Evolutionary conservation across 148 eudicot genomes (phyloP).

Genomic region (Vaccinium corymbosum): DNA sequence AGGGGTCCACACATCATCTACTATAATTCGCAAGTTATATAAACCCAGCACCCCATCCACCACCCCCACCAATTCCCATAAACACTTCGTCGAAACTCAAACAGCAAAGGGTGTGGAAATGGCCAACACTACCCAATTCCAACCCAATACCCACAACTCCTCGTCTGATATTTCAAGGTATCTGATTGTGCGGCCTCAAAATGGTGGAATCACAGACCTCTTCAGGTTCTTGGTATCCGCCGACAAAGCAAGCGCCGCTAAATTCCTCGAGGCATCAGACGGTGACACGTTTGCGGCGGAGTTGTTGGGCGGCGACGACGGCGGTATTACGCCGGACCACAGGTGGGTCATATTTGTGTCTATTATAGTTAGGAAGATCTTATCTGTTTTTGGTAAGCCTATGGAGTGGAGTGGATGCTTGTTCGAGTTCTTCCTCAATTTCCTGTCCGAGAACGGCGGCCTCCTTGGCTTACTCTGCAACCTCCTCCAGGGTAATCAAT

Average conservation of each 20-base stretch:
- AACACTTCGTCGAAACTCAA: not conserved
- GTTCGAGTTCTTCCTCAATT: conserved; percentile 66
- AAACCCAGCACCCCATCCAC: not conserved
- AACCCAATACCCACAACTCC: not conserved
- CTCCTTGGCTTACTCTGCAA: conserved; percentile 40
- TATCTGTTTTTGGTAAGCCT: conserved; percentile 48
- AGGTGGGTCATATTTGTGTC: conserved; percentile 80
- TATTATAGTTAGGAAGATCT: conserved; percentile 50
- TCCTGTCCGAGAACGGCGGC: conserved; percentile 48
- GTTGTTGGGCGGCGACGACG: conserved; percentile 12
- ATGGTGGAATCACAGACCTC: conserved; percentile 48
- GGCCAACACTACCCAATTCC: not conserved
- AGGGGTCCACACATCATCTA: too few relatives aligned
- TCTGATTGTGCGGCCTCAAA: conserved; percentile 53
- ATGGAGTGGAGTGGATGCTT: conserved; percentile 54
- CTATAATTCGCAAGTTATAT: too few relatives aligned
- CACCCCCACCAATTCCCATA: too few relatives aligned
- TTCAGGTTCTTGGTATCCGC: conserved; percentile 32
- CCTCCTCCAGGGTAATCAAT: conserved; percentile 42
- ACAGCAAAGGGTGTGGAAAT: not conserved
- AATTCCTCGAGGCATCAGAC: conserved; percentile 39
- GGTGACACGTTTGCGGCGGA: not conserved
- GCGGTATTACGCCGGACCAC: conserved; percentile 22
- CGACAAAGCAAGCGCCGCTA: conserved; percentile 29
- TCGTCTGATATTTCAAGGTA: conserved; percentile 20